Base-by-base conservation (phyloP, 208 protist species). In the Naegleria lovaniensis region DNA sequence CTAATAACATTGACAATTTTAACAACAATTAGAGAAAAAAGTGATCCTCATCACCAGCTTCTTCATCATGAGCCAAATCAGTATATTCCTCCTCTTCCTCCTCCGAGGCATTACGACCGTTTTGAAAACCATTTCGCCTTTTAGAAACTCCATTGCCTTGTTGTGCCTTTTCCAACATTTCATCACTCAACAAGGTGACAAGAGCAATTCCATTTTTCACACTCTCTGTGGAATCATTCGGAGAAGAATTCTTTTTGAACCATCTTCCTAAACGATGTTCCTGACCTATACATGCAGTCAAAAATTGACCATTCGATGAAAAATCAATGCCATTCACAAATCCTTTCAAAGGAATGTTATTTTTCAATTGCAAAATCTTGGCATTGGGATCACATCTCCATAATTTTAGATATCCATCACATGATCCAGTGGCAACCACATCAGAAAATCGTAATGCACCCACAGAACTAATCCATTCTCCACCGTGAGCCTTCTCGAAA, bases 211-310 rank as follows among this genome's bases (percentile, higher is more conserved):
- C 55, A 67, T 67, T 67, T 13, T 67, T 67, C 19, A 29, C 55
- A 22, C 1, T 15, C 22, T 2, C 2, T 19, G 7, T 9, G 1
- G 43, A 1, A 48, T 48, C 5, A 7, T 48, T 48, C 7, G 43
- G 7, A 48, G 43, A 48, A 1, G 43, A 1, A 1, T 48, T 48
- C 43, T 29, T 67, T 67, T 29, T 67, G 3, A 29, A 67, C 79
- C 79, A 85, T 43, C 79, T 39, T 39, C 79, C 79, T 43, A 85
- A 43, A 39, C 36, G 19, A 43, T 85, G 79, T 85, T 85, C 79
- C 29, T 85, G n/a, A 39, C 38, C n/a, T 25, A 39, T 85, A n/a
- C 13, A 11, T 43, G 38, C 79, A 43, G 33, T 38, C 13, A 43
- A 22, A 43, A 39, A 43, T 85, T 39, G 15, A 43, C 38, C 38